These are phyloP conservation scores for Leptographium wingfieldii DNA, from an alignment of 2,329 filamentous ascomycete genomes.

Conservation along the genomic window DNA sequence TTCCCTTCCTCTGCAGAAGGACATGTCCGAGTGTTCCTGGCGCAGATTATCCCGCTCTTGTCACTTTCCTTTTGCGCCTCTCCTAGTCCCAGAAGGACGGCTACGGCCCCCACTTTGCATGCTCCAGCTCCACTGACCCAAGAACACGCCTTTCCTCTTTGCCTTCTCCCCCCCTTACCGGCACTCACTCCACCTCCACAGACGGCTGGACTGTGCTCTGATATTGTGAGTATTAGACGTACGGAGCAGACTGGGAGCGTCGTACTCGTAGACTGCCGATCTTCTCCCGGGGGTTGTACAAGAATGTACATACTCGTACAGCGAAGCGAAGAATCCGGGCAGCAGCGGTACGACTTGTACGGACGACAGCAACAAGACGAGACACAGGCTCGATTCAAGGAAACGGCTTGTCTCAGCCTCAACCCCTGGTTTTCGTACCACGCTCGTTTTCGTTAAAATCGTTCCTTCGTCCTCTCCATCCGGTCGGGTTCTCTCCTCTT, in stretches of 20 bases:
- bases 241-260: no score
- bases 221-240: no score
- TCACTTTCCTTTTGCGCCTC: not conserved
- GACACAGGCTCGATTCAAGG: not conserved
- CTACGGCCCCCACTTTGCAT: not conserved
- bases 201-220: not conserved
- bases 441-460: no score
- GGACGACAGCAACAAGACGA: not conserved
- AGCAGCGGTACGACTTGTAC: not conserved
- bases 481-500: no score
- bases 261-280: no score
- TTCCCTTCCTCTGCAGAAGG: no score
- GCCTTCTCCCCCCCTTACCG: not conserved
- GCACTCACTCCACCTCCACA: not conserved
- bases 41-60: no score
- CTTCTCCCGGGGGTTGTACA: no score
- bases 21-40: no score
- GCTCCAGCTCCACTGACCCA: not conserved
- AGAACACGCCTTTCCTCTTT: no score
- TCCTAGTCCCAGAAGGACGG: not conserved
- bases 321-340: not conserved
- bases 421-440: not conserved
- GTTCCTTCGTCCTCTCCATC: no score
- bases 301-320: not conserved
- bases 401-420: not conserved